Conservation (phyloP, 805 yeast genomes). For the Pichia pseudocactophila region DNA sequence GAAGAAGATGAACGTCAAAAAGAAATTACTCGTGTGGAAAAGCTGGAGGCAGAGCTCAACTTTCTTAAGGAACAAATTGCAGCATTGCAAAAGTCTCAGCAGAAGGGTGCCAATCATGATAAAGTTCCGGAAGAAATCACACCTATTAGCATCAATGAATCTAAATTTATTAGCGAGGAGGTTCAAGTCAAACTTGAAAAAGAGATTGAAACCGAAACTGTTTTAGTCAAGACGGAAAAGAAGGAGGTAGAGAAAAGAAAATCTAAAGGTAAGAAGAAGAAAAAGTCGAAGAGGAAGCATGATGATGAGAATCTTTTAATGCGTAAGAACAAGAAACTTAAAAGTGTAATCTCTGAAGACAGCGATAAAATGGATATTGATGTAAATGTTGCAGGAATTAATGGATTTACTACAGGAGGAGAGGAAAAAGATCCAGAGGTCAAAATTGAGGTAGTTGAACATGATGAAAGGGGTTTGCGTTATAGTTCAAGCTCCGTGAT, state of each 20-base stretch:
- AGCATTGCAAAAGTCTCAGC: slow-evolving; percentile 2
- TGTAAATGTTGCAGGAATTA: too few species aligned
- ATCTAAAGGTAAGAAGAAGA: slow-evolving; percentile 2
- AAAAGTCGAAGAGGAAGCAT: not conserved
- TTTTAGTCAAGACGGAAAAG: not conserved
- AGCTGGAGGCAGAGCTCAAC: slow-evolving; percentile 1
- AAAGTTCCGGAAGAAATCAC: slow-evolving; percentile 3
- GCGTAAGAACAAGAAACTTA: slow-evolving; percentile 13
- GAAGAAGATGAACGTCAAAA: not conserved
- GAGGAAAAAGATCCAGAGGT: slow-evolving; percentile 16
- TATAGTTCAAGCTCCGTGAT: not conserved
- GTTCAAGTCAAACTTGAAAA: not conserved
- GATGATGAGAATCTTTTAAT: slow-evolving; percentile 1
- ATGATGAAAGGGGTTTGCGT: slow-evolving; percentile 2
- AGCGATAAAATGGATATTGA: too few species aligned
- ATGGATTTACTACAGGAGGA: too few species aligned
- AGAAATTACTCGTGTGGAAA: not conserved
- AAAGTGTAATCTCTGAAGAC: too few species aligned
- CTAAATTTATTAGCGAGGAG: not conserved
- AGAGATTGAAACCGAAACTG: not conserved
- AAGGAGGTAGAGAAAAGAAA: slow-evolving; percentile 5
- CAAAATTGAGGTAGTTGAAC: slow-evolving; percentile 18
- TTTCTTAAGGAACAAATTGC: slow-evolving; percentile 2
- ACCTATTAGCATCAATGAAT: not conserved
- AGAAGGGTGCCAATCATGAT: slow-evolving; percentile 3